Conservation (phyloP, 768 basidiomycete species). For the Xerocomellus chrysenteron region DNA sequence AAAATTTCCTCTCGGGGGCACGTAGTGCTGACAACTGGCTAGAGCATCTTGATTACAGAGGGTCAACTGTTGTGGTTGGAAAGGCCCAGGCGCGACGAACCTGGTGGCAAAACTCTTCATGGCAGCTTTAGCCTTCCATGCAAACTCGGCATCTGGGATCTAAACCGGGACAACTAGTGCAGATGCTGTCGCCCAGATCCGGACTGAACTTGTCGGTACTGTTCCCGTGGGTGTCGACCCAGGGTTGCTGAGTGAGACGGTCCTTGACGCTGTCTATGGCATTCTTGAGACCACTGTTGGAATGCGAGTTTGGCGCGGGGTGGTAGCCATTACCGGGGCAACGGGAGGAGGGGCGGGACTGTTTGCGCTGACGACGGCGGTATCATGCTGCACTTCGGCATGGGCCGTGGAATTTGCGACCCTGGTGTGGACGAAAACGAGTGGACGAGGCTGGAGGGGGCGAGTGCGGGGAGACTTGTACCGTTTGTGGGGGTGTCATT, state of each 20-base stretch:
- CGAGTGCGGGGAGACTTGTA: too few relatives aligned
- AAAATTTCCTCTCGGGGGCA: too few relatives aligned
- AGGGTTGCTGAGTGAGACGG: conserved; percentile 42
- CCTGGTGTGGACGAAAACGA: conserved; percentile 26
- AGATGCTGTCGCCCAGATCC: conserved; percentile 55
- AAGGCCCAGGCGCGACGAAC: conserved; percentile 32
- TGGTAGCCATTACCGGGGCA: conserved; percentile 38
- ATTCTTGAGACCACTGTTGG: conserved; percentile 84
- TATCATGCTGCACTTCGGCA: conserved; percentile 27
- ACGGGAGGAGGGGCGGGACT: conserved; percentile 48
- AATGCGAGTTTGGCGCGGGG: conserved; percentile 61
- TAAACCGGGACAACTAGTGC: conserved; percentile 58
- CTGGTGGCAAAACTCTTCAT: conserved; percentile 88
- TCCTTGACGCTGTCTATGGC: conserved; percentile 68
- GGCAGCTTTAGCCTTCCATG: conserved; percentile 44
- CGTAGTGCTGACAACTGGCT: too few relatives aligned
- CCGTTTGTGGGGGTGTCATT: too few relatives aligned
- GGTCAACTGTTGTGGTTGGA: conserved; percentile 20
- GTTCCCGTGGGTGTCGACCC: conserved; percentile 77
- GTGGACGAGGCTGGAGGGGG: conserved; percentile 15
- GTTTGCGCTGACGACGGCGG: conserved; percentile 49
- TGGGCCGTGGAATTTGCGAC: conserved; percentile 41
- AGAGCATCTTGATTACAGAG: too few relatives aligned
- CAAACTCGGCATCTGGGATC: conserved; percentile 80
- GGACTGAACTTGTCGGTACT: conserved; percentile 63